phyloP scores from a whole-genome alignment of 2,329 filamentous ascomycete genomes.

The Conoideocrella luteorostrata region DNA sequence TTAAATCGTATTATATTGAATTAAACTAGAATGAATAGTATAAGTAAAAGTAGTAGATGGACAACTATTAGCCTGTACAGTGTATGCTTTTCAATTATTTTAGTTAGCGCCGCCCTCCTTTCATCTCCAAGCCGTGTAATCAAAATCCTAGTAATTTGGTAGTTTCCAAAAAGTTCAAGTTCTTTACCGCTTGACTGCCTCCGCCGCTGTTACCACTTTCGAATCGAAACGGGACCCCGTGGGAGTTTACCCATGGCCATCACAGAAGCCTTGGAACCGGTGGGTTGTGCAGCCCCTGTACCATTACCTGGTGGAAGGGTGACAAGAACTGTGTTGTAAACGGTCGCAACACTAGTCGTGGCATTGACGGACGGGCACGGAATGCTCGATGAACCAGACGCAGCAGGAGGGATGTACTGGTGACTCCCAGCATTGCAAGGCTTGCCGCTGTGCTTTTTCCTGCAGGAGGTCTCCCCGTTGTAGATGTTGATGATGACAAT shows the following conservation, averaged over 20 bases:
- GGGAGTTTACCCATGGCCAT: neutral
- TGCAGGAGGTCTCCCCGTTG: slow-evolving; percentile 23
- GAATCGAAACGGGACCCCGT: neutral
- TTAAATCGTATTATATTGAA: neutral
- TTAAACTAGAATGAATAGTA: neutral
- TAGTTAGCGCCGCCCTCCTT: neutral
- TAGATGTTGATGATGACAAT: slow-evolving; percentile 24
- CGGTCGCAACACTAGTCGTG: slow-evolving; percentile 25
- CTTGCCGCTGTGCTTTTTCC: slow-evolving; percentile 19
- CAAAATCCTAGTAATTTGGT: too few species aligned
- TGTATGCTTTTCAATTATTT: neutral
- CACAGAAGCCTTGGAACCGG: neutral
- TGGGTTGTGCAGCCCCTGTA: slow-evolving; percentile 3
- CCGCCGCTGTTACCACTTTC: slow-evolving; percentile 1
- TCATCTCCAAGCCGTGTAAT: too few species aligned
- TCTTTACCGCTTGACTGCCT: neutral
- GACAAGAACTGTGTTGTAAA: slow-evolving; percentile 30
- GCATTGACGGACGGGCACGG: slow-evolving; percentile 16
- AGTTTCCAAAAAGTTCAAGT: too few species aligned
- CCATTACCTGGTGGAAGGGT: slow-evolving; percentile 16
- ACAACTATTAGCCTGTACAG: slow-evolving; percentile 4
- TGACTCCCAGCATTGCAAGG: slow-evolving; percentile 15
- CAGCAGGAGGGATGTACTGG: slow-evolving; percentile 1
- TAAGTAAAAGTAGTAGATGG: neutral
- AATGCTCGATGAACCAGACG: slow-evolving; percentile 11